Conservation (phyloP, 2,329 filamentous ascomycete genomes). For the Epichloe festucae region DNA sequence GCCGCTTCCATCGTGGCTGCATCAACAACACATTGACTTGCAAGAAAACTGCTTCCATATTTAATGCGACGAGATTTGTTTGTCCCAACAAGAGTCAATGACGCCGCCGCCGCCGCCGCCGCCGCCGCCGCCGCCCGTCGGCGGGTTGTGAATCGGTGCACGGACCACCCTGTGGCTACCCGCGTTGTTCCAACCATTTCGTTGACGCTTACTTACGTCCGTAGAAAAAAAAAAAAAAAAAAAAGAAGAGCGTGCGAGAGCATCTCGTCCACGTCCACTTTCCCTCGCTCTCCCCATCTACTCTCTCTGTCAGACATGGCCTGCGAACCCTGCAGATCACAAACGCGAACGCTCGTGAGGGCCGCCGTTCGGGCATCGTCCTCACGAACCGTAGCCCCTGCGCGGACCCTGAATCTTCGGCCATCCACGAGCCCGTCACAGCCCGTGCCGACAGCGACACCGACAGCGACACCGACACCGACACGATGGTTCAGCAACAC, state of each 20-base stretch:
- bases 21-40: not conserved
- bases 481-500: conserved; percentile 26
- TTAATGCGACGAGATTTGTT: not conserved
- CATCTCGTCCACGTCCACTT: too few species aligned
- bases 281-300: too few species aligned
- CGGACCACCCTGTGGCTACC: not conserved
- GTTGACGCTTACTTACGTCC: not conserved
- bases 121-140: not conserved
- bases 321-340: conserved; percentile 34
- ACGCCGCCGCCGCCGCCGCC: not conserved
- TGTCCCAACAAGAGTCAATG: not conserved
- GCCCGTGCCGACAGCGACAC: not conserved
- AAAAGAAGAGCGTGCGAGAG: too few species aligned
- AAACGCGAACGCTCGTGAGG: conserved; percentile 28
- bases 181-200: not conserved
- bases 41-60: not conserved
- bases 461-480: conserved; percentile 9
- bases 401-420: conserved; percentile 7
- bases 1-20: too few species aligned
- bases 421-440: not conserved
- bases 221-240: not conserved
- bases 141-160: not conserved
- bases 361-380: conserved; percentile 17
- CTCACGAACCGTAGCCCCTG: conserved; percentile 13
- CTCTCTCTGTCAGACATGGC: conserved; percentile 22